Evolutionary conservation across 148 eudicot genomes (phyloP), one percentile per base, ranked within the genome.

Genomic region (Camellia sinensis): DNA sequence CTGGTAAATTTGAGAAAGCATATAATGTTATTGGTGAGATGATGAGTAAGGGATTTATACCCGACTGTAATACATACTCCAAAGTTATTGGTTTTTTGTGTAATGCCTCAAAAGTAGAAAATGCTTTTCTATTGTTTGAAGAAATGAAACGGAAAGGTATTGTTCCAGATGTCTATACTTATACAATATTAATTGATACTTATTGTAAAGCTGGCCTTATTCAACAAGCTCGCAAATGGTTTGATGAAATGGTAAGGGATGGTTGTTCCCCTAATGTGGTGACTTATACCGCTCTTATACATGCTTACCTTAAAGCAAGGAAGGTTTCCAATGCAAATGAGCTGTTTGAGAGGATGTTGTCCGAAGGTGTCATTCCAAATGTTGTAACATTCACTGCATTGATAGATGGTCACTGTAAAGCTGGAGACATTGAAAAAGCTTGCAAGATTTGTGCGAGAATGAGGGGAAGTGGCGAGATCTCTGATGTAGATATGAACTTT

Each of bases 171-270:
- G 98, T 96, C 54, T 94, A 96, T 84, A 90, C 92, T 41, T 96
- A 96, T 73, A 93, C 97, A 48, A 89, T 92, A 73, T 81, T 96
- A 78, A 93, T 96, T 78, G 94, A 96, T 87, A 87, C 86, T 77
- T 94, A 92, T 75, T 96, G 98, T 84, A 96, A 96, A 87, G 94
- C 90, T 87, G 99, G 99, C 80, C 90, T 96, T 68, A 85, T 94
- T 82, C 81, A 78, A 73, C 99, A 93, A 87, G 99, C 99, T 73
- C 93, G 86, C 57, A 86, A 84, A 76, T 92, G 94, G 98, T 90
- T 93, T 71, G 86, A 89, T 73, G 98, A 92, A 82, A 96, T 96
- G 99, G 50, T 87, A 71, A 82, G 22, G 79, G 85, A 83, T 64
- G 94, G 93, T 44, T 96, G 98, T 83, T 62, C 88, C 21, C 98